phyloP scores from a whole-genome alignment of 257 asterid genomes.

The Solanum etuberosum region DNA sequence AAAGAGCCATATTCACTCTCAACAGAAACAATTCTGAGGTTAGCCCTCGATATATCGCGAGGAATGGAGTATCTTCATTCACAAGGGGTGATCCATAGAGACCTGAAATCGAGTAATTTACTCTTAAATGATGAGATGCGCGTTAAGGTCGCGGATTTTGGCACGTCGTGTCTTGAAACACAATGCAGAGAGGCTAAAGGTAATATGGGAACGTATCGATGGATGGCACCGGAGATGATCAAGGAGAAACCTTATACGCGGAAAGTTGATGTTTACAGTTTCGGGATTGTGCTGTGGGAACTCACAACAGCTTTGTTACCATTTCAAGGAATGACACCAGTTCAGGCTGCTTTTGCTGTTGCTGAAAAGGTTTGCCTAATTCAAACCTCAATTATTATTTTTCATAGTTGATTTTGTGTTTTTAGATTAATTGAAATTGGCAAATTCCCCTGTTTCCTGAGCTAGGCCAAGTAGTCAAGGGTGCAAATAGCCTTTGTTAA shows the following conservation, averaged over 20 bases:
- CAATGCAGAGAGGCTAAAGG: slow-evolving; percentile 24
- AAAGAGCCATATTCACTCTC: slow-evolving; percentile 35
- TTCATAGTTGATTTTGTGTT: background rate
- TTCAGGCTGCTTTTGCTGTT: slow-evolving; percentile 66
- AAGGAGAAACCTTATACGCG: slow-evolving; percentile 43
- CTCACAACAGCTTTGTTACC: slow-evolving; percentile 54
- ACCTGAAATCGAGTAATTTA: slow-evolving; percentile 19
- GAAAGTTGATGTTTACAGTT: slow-evolving; percentile 64
- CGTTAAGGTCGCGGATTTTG: slow-evolving; percentile 26
- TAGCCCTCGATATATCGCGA: slow-evolving; percentile 31
- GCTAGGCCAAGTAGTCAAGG: background rate
- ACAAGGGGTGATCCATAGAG: slow-evolving; percentile 35
- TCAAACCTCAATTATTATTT: background rate
- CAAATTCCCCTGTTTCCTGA: background rate
- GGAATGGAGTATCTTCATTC: slow-evolving; percentile 37
- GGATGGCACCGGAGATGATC: slow-evolving; percentile 54
- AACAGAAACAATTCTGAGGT: slow-evolving; percentile 26
- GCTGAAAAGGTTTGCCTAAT: slow-evolving; percentile 23
- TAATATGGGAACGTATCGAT: slow-evolving; percentile 32
- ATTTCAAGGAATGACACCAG: slow-evolving; percentile 53
- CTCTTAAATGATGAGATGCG: slow-evolving; percentile 22
- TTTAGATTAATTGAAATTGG: background rate
- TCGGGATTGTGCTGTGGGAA: slow-evolving; percentile 60
- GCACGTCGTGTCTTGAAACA: slow-evolving; percentile 26
- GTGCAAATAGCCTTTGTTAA: background rate